Conservation (phyloP, 805 yeast genomes). For the Wickerhamomyces silvicola region DNA sequence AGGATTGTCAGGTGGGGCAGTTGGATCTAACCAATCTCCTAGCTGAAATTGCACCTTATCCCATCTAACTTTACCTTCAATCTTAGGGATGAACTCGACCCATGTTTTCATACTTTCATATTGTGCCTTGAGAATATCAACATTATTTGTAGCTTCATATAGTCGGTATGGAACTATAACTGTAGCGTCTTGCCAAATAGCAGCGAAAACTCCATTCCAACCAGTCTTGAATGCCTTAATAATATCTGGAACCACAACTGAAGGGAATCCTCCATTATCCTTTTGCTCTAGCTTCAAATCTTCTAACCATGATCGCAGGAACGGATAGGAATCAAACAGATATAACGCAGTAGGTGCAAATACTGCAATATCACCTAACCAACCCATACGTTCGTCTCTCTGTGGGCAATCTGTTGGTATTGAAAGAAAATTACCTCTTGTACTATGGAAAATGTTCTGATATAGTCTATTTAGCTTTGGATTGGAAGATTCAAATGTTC, state of each 20-base stretch:
- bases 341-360: slow-evolving; percentile 15
- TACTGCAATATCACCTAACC: slow-evolving; percentile 17
- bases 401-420: slow-evolving; percentile 17
- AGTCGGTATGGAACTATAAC: slow-evolving; percentile 15
- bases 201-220: slow-evolving; percentile 11
- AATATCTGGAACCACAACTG: slow-evolving; percentile 14
- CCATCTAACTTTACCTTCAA: slow-evolving; percentile 12
- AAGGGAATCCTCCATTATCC: slow-evolving; percentile 13
- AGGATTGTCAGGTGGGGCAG: slow-evolving; percentile 16
- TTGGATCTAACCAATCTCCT: slow-evolving; percentile 17
- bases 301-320: slow-evolving; percentile 14
- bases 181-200: slow-evolving; percentile 16
- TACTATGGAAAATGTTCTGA: slow-evolving; percentile 10
- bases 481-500: slow-evolving; percentile 9
- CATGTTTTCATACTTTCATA: slow-evolving; percentile 16
- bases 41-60: slow-evolving; percentile 8
- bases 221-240: slow-evolving; percentile 5
- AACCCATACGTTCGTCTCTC: slow-evolving; percentile 18
- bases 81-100: slow-evolving; percentile 14
- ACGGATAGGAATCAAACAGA: slow-evolving; percentile 14
- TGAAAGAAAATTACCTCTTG: slow-evolving; percentile 14
- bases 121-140: slow-evolving; percentile 9
- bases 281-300: slow-evolving; percentile 12
- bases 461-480: slow-evolving; percentile 9
- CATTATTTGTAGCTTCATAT: slow-evolving; percentile 7